Evolutionary conservation across 768 basidiomycete genomes (phyloP).

Genomic region (Naganishia vishniacii): DNA sequence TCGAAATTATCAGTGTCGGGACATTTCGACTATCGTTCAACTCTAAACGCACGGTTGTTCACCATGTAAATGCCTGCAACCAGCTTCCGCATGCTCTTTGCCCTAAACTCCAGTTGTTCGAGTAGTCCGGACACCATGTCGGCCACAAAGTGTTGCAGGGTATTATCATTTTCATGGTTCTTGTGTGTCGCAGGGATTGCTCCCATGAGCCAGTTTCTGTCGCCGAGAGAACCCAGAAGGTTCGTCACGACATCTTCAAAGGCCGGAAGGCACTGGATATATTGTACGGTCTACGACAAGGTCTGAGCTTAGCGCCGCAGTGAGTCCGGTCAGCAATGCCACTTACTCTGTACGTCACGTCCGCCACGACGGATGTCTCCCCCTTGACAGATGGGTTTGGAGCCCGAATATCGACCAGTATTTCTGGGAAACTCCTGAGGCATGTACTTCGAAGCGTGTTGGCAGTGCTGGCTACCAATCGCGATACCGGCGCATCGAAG

Average conservation of each 20-base stretch:
- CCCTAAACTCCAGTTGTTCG: conserved; percentile 32
- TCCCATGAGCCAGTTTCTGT: conserved; percentile 49
- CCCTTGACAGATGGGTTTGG: conserved; percentile 7
- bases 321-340: not conserved
- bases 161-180: conserved; percentile 38
- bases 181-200: conserved; percentile 28
- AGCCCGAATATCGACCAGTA: conserved; percentile 42
- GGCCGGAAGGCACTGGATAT: conserved; percentile 39
- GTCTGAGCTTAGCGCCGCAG: not conserved
- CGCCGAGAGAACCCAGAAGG: conserved; percentile 37
- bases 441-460: conserved; percentile 18
- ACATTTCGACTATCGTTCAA: not conserved
- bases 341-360: conserved; percentile 38
- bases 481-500: not conserved
- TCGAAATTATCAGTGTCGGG: not conserved
- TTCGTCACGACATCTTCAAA: conserved; percentile 37
- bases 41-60: conserved; percentile 40
- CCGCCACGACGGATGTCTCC: conserved; percentile 33
- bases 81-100: conserved; percentile 34
- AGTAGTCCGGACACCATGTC: conserved; percentile 42
- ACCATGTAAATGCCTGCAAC: conserved; percentile 40
- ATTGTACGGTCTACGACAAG: conserved; percentile 32
- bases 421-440: conserved; percentile 43
- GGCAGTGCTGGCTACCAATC: conserved; percentile 9
- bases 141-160: conserved; percentile 42